A percentile compares a stretch with the other conserved stretches of the same genome.
Evolutionary conservation across 2,329 filamentous ascomycete species (phyloP).

Genomic region (Arthrobotrys conoides): DNA sequence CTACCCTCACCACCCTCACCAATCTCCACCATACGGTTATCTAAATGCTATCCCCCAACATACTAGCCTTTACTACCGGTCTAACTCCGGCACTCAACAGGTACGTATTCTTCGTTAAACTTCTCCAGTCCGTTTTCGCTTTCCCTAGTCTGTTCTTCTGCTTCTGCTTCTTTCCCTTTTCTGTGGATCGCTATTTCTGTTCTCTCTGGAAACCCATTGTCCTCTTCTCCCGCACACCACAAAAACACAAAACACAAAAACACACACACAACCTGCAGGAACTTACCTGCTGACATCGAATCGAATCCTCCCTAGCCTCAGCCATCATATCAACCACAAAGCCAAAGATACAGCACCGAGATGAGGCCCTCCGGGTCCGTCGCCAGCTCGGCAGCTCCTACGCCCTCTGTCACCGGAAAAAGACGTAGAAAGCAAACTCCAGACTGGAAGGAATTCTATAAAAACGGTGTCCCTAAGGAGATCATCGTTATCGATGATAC

Average conservation of each 20-base stretch:
- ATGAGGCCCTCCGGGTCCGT: conserved; percentile 66
- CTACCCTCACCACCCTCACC: conserved; percentile 57
- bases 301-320: conserved; percentile 36
- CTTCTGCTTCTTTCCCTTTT: not conserved
- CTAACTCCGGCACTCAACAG: conserved; percentile 59
- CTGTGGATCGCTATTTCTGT: conserved; percentile 16
- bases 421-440: conserved; percentile 75
- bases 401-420: conserved; percentile 59
- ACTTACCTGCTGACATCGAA: conserved; percentile 42
- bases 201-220: conserved; percentile 11
- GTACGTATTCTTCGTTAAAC: conserved; percentile 20
- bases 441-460: conserved; percentile 85
- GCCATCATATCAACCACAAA: conserved; percentile 38
- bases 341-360: conserved; percentile 66
- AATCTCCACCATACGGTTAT: conserved; percentile 58
- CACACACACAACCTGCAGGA: conserved; percentile 17
- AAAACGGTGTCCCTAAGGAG: conserved; percentile 85
- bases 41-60: conserved; percentile 56
- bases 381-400: conserved; percentile 46
- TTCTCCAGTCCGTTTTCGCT: not conserved
- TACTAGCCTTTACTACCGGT: conserved; percentile 52
- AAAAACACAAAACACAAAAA: not conserved
- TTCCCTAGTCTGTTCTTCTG: not conserved
- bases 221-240: conserved; percentile 10
- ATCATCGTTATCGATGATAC: conserved; percentile 87